Conservation (phyloP, 2,329 filamentous ascomycete species). For the Arthrobotrys conoides region DNA sequence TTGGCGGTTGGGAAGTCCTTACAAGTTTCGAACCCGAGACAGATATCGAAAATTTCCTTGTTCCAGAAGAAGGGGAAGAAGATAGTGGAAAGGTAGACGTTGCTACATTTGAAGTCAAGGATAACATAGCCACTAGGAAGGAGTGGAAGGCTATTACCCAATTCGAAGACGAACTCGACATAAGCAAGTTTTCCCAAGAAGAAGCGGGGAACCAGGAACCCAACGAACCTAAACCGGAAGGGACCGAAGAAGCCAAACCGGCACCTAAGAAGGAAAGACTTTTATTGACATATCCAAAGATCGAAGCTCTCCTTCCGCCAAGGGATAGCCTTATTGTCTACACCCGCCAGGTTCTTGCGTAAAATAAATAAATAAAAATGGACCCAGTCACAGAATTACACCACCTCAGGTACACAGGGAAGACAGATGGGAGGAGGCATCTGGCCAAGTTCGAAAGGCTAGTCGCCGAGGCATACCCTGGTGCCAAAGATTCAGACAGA, state of each 20-base stretch:
- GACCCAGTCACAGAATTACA: slow-evolving; percentile 62
- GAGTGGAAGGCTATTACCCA: slow-evolving; percentile 46
- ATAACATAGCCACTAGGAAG: slow-evolving; percentile 48
- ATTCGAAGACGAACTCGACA: slow-evolving; percentile 41
- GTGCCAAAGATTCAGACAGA: slow-evolving; percentile 63
- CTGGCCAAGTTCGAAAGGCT: slow-evolving; percentile 64
- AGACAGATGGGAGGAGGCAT: slow-evolving; percentile 63
- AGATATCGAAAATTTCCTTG: slow-evolving; percentile 50
- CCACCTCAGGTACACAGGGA: slow-evolving; percentile 64
- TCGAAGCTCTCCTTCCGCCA: slow-evolving; percentile 53
- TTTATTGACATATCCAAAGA: slow-evolving; percentile 55
- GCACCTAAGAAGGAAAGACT: slow-evolving; percentile 38
- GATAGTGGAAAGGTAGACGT: slow-evolving; percentile 26
- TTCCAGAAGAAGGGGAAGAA: slow-evolving; percentile 45
- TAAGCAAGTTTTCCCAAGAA: slow-evolving; percentile 39
- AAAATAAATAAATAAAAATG: slow-evolving; percentile 42
- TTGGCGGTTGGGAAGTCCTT: slow-evolving; percentile 54
- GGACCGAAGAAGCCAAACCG: slow-evolving; percentile 22
- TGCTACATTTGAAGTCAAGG: slow-evolving; percentile 43
- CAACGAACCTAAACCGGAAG: slow-evolving; percentile 14
- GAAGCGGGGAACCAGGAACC: slow-evolving; percentile 3
- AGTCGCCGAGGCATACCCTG: slow-evolving; percentile 62
- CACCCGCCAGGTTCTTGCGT: slow-evolving; percentile 47
- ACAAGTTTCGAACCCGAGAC: slow-evolving; percentile 56
- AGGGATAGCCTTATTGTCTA: slow-evolving; percentile 49